Conservation (phyloP, 225 moss, liverwort and hornwort genomes). For the Marchantia paleacea region DNA sequence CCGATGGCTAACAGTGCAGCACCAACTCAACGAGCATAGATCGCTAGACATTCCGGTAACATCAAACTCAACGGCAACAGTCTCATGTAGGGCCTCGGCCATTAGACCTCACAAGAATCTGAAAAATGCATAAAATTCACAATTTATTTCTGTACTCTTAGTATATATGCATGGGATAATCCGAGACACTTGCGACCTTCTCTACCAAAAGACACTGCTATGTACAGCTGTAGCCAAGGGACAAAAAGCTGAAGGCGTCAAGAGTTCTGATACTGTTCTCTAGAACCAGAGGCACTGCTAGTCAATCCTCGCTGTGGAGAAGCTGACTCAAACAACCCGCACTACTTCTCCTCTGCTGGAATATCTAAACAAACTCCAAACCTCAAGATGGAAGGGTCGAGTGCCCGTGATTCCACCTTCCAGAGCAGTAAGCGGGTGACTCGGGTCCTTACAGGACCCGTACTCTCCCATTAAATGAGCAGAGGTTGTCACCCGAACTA, state of each 20-base stretch:
- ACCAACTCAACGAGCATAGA: too few relatives aligned
- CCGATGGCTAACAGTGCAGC: not conserved
- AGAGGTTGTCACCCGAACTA: slow-evolving; percentile 4
- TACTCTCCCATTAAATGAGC: not conserved
- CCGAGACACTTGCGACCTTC: slow-evolving; percentile 15
- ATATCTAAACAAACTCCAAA: not conserved
- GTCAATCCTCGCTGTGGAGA: not conserved
- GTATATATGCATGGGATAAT: slow-evolving; percentile 16
- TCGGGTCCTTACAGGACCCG: not conserved
- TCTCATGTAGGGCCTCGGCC: not conserved
- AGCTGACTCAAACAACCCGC: not conserved
- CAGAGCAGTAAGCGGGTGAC: not conserved
- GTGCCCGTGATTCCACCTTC: slow-evolving; percentile 20
- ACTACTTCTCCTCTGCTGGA: not conserved
- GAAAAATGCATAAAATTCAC: slow-evolving; percentile 1
- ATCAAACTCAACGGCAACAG: too few relatives aligned
- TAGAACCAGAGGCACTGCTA: slow-evolving; percentile 1
- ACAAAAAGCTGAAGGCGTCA: slow-evolving; percentile 24
- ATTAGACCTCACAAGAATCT: not conserved
- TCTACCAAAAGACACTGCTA: slow-evolving; percentile 19
- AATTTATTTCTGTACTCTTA: slow-evolving; percentile 22
- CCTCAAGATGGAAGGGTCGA: slow-evolving; percentile 3
- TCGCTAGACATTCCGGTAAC: too few relatives aligned
- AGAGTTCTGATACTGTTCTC: slow-evolving; percentile 22
- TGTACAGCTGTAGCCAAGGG: slow-evolving; percentile 25